Evolutionary conservation across 208 protist species (phyloP), one percentile per base, ranked within the genome.

Genomic region (Wallacemonas collosoma): DNA sequence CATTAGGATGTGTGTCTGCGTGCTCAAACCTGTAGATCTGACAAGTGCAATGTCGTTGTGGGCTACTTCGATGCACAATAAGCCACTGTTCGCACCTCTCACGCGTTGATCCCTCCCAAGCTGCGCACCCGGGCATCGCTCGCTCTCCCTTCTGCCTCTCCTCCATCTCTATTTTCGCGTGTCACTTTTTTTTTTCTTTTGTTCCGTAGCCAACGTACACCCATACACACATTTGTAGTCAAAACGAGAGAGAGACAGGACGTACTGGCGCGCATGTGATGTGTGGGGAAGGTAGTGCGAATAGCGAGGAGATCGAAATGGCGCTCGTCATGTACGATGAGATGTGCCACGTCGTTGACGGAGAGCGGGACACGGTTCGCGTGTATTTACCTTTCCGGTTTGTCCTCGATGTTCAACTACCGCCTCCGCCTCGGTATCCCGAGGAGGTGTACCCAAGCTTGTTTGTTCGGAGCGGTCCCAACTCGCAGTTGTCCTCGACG

Each of bases 221-320:
- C 26, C 26, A 26, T 26, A 26, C 26, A 26, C 26, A 26, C 26
- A 26, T 26, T 26, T 26, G 26, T 26, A 26, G 26, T 26, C 26
- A 26, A 26, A 1, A 50, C 45, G 45, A 50, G 45, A 0, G 45
- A 5, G 6, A 6, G 12, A 50, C 45, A 50, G 45, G 45, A 50
- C 45, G 14, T 64, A 1, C 45, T 11, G 14, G 54, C 12, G 9
- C n/a, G 38, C 12, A 14, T 26, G 17, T 43, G 2, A 85, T 82
- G 76, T 50, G 63, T 3, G 51, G 63, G 7, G 81, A 87, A 26
- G 38, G 62, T 7, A 36, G 17, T 17, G 26, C 60, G 3, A 65
- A 65, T 48, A 71, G 73, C 14, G 83, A 93, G 41, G 89, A 96
- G 63, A 78, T 96, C 7, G 82, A 90, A 11, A 80, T 96, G 82